Conservation (phyloP, 352 stramenopile species). For the Phytopythium boreale region DNA sequence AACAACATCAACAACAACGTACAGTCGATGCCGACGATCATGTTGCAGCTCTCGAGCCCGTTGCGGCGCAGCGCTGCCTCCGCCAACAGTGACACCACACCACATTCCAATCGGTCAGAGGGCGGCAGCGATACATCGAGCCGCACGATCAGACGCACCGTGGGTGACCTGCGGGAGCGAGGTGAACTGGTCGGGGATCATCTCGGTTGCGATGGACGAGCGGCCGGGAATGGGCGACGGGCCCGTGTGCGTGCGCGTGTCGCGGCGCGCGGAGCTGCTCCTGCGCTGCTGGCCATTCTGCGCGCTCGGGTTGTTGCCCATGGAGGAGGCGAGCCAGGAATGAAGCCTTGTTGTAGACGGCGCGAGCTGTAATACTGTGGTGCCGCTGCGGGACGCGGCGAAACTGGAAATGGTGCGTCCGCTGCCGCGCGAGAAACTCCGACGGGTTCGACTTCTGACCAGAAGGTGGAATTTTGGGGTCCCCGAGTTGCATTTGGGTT, state of each 20-base stretch:
- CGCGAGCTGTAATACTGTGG: neutral
- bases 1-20: conserved; percentile 11
- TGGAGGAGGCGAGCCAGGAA: conserved; percentile 2
- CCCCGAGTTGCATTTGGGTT: neutral
- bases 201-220: conserved; percentile 24
- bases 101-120: neutral
- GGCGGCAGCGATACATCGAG: neutral
- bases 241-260: conserved; percentile 31
- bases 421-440: neutral
- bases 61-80: conserved; percentile 65
- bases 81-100: neutral
- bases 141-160: conserved; percentile 14
- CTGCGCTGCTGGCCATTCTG: conserved; percentile 12
- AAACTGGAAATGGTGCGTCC: too few species aligned
- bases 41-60: conserved; percentile 82
- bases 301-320: conserved; percentile 24
- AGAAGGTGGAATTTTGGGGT: neutral
- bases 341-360: neutral
- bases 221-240: conserved; percentile 26
- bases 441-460: neutral
- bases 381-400: neutral
- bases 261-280: conserved; percentile 2
- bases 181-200: conserved; percentile 73
- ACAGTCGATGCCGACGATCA: conserved; percentile 88
- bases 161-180: conserved; percentile 62